Percentiles rank a stretch among this genome's conserved stretches.
Evolutionary conservation across 2,329 filamentous ascomycete genomes (phyloP).

Genomic region (Madurella fahalii): DNA sequence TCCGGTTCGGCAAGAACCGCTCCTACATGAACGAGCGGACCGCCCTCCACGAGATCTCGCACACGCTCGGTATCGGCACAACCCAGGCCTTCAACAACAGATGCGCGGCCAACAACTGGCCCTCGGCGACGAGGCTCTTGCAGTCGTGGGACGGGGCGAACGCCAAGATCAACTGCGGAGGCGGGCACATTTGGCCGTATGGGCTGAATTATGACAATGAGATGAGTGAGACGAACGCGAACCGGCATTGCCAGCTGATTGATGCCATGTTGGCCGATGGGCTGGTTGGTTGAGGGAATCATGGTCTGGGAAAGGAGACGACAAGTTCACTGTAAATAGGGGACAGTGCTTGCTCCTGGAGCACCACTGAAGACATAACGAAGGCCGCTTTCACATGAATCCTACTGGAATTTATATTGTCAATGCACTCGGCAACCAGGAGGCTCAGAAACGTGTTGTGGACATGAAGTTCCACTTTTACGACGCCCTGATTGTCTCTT

Average conservation of each 20-base stretch:
- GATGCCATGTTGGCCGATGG: constrained; percentile 45
- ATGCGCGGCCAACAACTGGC: constrained; percentile 41
- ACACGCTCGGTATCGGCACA: constrained; percentile 46
- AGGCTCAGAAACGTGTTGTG: no score
- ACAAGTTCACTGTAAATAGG: not conserved
- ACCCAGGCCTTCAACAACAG: constrained; percentile 37
- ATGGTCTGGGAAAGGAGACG: not conserved
- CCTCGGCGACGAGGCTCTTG: constrained; percentile 38
- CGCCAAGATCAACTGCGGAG: constrained; percentile 38
- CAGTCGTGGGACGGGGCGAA: constrained; percentile 37
- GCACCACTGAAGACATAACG: no score
- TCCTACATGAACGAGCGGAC: constrained; percentile 47
- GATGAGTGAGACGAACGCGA: constrained; percentile 42
- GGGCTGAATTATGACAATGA: constrained; percentile 42
- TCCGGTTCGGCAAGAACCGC: constrained; percentile 44
- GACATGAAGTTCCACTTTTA: no score
- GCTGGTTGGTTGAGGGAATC: constrained; percentile 24
- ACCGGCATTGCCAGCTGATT: constrained; percentile 41
- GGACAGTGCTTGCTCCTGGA: no score
- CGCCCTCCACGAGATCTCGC: constrained; percentile 45
- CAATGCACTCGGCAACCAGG: no score
- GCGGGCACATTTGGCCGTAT: constrained; percentile 40
- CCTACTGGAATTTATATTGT: no score
- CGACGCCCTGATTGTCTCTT: no score
- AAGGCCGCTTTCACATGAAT: no score